A percentile compares a stretch with the other conserved stretches of the same genome.
phyloP scores from a whole-genome alignment of 306 rosid genomes.

The Abrus precatorius region DNA sequence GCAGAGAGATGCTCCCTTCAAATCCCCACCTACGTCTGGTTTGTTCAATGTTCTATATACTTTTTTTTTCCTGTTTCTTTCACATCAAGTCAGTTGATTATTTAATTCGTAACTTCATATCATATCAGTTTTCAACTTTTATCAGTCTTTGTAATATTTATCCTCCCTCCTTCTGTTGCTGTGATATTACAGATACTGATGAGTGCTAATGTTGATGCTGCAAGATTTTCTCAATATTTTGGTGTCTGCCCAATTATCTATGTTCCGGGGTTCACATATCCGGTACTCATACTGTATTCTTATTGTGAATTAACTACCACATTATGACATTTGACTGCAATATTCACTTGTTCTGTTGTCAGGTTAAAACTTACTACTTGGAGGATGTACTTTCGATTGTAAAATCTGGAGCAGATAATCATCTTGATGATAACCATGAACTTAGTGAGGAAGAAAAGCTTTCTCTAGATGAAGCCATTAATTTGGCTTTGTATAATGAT shows the following conservation, averaged over 20 bases:
- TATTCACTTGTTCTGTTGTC: conserved; percentile 46
- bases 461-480: conserved; percentile 83
- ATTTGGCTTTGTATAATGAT: conserved; percentile 83
- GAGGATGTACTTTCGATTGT: conserved; percentile 88
- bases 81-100: background rate
- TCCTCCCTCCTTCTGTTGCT: background rate
- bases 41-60: conserved; percentile 53
- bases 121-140: conserved; percentile 26
- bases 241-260: conserved; percentile 89
- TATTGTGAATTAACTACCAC: conserved; percentile 37
- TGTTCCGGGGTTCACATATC: conserved; percentile 96
- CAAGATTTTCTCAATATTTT: conserved; percentile 91
- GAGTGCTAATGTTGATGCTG: conserved; percentile 94
- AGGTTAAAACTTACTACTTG: conserved; percentile 85
- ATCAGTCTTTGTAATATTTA: background rate
- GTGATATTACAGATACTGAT: conserved; percentile 77
- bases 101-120: conserved; percentile 26
- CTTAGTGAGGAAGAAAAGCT: conserved; percentile 73
- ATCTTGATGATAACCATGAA: conserved; percentile 58
- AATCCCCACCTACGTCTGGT: conserved; percentile 84
- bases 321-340: conserved; percentile 27
- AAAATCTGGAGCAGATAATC: conserved; percentile 59
- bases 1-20: conserved; percentile 92
- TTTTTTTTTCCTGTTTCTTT: conserved; percentile 35
- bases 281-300: conserved; percentile 61